phyloP scores from a whole-genome alignment of 441 rosid genomes.

The Croton setiger region DNA sequence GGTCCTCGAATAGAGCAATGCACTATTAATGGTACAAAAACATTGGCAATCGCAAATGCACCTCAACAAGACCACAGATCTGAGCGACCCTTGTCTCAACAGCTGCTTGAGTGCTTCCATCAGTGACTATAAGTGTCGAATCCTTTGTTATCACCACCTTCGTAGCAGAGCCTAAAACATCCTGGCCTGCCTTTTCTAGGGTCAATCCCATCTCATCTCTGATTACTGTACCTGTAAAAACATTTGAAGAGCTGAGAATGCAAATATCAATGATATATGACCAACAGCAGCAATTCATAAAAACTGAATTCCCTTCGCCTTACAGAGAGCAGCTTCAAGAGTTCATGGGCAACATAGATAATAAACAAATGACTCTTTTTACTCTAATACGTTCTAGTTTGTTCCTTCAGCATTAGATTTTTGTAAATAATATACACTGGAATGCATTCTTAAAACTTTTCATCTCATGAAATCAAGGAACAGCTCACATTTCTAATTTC shows the following conservation, averaged over 20 bases:
- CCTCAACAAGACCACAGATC: slow-evolving; percentile 64
- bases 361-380: background rate
- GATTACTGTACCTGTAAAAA: slow-evolving; percentile 65
- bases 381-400: background rate
- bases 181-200: slow-evolving; percentile 69
- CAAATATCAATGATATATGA: background rate
- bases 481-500: background rate
- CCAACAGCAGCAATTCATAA: background rate
- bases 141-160: slow-evolving; percentile 71
- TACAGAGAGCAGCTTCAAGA: background rate
- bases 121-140: slow-evolving; percentile 74
- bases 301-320: background rate
- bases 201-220: slow-evolving; percentile 79
- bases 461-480: background rate
- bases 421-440: too few relatives aligned
- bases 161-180: slow-evolving; percentile 68
- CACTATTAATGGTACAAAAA: background rate
- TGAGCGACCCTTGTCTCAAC: slow-evolving; percentile 74
- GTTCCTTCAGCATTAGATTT: too few relatives aligned
- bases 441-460: background rate
- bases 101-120: slow-evolving; percentile 64
- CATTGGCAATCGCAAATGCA: slow-evolving; percentile 22
- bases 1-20: background rate
- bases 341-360: background rate
- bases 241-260: slow-evolving; percentile 14